Evolutionary conservation across 225 moss, liverwort and hornwort genomes (phyloP).

Genomic region (Physcomitrium patens): DNA sequence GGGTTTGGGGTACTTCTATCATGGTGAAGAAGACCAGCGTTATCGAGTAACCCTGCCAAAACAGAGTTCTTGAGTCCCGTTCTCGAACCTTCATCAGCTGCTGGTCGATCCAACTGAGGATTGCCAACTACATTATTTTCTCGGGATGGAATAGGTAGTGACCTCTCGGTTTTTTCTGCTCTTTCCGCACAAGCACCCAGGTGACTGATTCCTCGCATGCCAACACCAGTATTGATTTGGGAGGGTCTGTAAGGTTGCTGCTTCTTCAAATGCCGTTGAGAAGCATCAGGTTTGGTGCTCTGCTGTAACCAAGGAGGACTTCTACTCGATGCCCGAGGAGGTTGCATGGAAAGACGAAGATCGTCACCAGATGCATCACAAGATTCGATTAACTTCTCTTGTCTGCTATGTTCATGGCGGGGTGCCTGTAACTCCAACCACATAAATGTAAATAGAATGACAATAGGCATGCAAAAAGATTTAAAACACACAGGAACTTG

Average conservation of each 20-base stretch:
- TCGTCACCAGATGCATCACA: slow-evolving; percentile 71
- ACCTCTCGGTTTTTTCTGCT: slow-evolving; percentile 65
- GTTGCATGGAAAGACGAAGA: slow-evolving; percentile 94
- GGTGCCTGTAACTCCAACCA: slow-evolving; percentile 56
- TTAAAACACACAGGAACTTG: not conserved
- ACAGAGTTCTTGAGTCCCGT: slow-evolving; percentile 86
- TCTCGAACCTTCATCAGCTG: slow-evolving; percentile 96
- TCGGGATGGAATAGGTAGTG: slow-evolving; percentile 48
- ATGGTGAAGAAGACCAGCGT: slow-evolving; percentile 58
- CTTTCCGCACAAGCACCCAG: slow-evolving; percentile 75
- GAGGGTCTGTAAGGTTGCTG: slow-evolving; percentile 63
- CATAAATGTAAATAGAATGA: slow-evolving; percentile 12
- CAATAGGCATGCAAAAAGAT: not conserved
- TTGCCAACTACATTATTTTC: slow-evolving; percentile 48
- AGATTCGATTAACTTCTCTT: slow-evolving; percentile 64
- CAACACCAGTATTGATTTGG: slow-evolving; percentile 51
- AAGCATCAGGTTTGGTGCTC: slow-evolving; percentile 57
- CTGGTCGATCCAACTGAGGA: slow-evolving; percentile 58
- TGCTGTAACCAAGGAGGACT: slow-evolving; percentile 68
- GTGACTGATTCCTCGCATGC: slow-evolving; percentile 71
- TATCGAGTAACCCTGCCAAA: slow-evolving; percentile 66
- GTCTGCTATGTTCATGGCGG: slow-evolving; percentile 64
- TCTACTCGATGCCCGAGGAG: slow-evolving; percentile 76
- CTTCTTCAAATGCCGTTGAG: slow-evolving; percentile 54
- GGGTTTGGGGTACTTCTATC: slow-evolving; percentile 54